Conservation (phyloP, 768 basidiomycete species). For the Tricholoma furcatifolium region DNA sequence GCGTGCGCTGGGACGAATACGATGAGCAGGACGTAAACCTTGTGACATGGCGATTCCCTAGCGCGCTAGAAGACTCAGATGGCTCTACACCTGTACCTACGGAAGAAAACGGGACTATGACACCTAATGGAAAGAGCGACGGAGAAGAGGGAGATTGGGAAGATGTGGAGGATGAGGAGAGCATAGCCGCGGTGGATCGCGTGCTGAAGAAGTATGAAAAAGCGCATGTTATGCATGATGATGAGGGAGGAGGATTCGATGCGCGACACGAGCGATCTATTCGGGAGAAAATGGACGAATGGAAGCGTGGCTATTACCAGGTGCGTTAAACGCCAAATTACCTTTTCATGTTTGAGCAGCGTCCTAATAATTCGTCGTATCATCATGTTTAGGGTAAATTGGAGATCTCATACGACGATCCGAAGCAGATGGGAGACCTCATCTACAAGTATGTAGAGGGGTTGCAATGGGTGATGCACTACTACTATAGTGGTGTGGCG, state of each 20-base stretch:
- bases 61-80: constrained; percentile 27
- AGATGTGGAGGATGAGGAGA: constrained; percentile 64
- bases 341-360: not conserved
- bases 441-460: constrained; percentile 88
- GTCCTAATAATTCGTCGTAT: not conserved
- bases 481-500: constrained; percentile 96
- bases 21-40: constrained; percentile 81
- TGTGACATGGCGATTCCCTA: constrained; percentile 65
- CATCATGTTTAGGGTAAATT: constrained; percentile 68
- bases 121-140: constrained; percentile 24
- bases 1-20: constrained; percentile 90
- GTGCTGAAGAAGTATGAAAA: constrained; percentile 88
- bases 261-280: constrained; percentile 70
- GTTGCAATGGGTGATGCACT: constrained; percentile 98
- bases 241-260: constrained; percentile 75
- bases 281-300: constrained; percentile 84
- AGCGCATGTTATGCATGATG: constrained; percentile 73
- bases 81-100: constrained; percentile 20
- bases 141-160: constrained; percentile 50
- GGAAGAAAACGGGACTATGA: constrained; percentile 18
- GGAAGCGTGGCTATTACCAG: constrained; percentile 90
- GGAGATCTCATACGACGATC: constrained; percentile 71
- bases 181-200: constrained; percentile 69
- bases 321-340: constrained; percentile 36
- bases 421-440: constrained; percentile 66